Evolutionary conservation across 805 yeast genomes (phyloP).

Genomic region (Schizosaccharomyces lindneri): DNA sequence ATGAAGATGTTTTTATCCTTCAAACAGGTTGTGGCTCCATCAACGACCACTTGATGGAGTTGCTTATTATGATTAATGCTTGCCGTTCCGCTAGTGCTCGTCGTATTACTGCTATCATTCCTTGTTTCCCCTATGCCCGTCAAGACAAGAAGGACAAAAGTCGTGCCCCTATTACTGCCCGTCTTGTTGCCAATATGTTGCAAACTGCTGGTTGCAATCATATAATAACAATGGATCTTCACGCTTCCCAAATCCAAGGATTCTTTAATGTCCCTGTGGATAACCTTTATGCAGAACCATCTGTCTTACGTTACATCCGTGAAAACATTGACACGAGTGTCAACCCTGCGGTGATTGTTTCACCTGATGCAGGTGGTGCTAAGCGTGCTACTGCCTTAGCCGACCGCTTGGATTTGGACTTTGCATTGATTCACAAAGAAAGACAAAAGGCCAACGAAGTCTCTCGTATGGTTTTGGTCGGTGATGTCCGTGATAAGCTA

Average conservation of each 20-base stretch:
- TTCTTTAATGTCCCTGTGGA: slow-evolving; percentile 89
- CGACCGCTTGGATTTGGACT: slow-evolving; percentile 70
- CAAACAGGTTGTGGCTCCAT: slow-evolving; percentile 73
- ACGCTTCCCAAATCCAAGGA: slow-evolving; percentile 95
- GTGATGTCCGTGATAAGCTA: slow-evolving; percentile 64
- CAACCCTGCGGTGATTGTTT: slow-evolving; percentile 48
- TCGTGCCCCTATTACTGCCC: slow-evolving; percentile 90
- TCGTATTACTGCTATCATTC: slow-evolving; percentile 79
- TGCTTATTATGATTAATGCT: slow-evolving; percentile 74
- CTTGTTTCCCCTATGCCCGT: slow-evolving; percentile 89
- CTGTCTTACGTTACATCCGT: slow-evolving; percentile 56
- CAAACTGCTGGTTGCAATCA: slow-evolving; percentile 90
- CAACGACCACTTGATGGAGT: slow-evolving; percentile 69
- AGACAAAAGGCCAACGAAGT: slow-evolving; percentile 89
- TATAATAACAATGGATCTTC: slow-evolving; percentile 88
- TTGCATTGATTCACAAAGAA: slow-evolving; percentile 91
- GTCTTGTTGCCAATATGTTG: slow-evolving; percentile 69
- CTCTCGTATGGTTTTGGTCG: slow-evolving; percentile 82
- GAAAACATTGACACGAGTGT: slow-evolving; percentile 25
- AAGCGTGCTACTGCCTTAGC: slow-evolving; percentile 88
- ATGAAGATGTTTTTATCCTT: slow-evolving; percentile 31
- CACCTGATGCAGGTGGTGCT: slow-evolving; percentile 99
- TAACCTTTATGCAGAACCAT: slow-evolving; percentile 85
- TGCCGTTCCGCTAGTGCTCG: slow-evolving; percentile 91
- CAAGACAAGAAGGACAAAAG: slow-evolving; percentile 92